Evolutionary conservation across 2,329 filamentous ascomycete genomes (phyloP), one percentile per base, ranked within the genome.

Genomic region (Apiospora koreana): DNA sequence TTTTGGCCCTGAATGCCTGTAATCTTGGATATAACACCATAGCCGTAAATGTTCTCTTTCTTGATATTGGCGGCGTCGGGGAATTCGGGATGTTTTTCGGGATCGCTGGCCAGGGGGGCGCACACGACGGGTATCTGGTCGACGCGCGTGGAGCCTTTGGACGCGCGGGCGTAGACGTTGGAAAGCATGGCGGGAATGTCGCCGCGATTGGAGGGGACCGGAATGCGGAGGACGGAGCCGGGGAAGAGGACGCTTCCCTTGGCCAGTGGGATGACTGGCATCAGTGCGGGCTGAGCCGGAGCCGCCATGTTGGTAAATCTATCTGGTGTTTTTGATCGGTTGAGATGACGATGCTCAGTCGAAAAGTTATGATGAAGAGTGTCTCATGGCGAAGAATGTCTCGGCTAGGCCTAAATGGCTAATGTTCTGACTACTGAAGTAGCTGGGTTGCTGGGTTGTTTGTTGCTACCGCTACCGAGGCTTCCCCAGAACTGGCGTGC

Each of bases 101-200:
- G 87, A 48, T 87, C 88, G 77, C 91, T 87, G 69, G 92, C 89
- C 69, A 97, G 88, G 25, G 96, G 96, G 69, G 98, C 91, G 80
- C 95, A 98, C 68, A 93, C 94, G 74, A 98, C 91, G 10, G 93
- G 91, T 75, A 97, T 90, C 74, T 86, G 85, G 74, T 91, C 88
- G 77, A 91, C 86, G 73, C 88, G 85, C 74, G 90, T 88, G 38
- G 90, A 88, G 74, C 91, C 88, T 76, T 91, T 91, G 50, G 89
- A 88, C 43, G 92, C 91, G 75, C 91, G 90, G 77, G 93, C 93
- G 82, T 97, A 95, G 71, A 97, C 89, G 75, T 92, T 91, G 25
- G 94, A 93, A 70, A 99, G 90, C 62, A 98, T 89, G 67, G 95
- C 93, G 68, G 94, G 92, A 74, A 98, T 92, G 81, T 98, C 96